A percentile compares a stretch with the other conserved stretches of the same genome.
These are phyloP conservation scores for Hebeloma cylindrosporum DNA, from an alignment of 768 basidiomycete genomes.

Conservation along the genomic window DNA sequence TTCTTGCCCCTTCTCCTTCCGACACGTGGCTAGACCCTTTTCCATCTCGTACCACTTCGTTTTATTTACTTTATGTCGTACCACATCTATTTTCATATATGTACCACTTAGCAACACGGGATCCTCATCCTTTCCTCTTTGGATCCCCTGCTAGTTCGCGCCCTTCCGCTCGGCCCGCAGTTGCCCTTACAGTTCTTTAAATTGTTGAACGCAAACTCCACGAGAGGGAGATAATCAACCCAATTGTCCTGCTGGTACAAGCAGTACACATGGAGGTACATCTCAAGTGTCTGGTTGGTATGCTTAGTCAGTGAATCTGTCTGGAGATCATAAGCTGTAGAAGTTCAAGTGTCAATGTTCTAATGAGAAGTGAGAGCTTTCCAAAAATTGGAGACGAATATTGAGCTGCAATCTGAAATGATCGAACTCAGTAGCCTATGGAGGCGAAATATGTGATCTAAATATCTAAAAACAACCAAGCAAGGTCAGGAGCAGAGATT, in stretches of 20 bases:
- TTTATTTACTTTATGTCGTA: too few species aligned
- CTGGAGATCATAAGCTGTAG: conserved; percentile 22
- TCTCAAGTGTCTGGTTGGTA: conserved; percentile 38
- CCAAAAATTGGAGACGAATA: conserved; percentile 35
- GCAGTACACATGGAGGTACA: conserved; percentile 35
- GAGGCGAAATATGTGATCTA: conserved; percentile 33
- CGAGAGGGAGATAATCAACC: conserved; percentile 38
- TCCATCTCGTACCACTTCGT: too few species aligned
- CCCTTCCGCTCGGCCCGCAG: too few species aligned
- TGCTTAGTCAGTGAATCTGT: conserved; percentile 27
- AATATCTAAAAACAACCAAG: conserved; percentile 33
- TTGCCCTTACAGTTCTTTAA: conserved; percentile 24
- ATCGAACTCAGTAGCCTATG: conserved; percentile 36
- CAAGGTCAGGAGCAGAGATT: conserved; percentile 30
- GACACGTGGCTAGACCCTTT: too few species aligned
- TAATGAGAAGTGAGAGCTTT: conserved; percentile 12
- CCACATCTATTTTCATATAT: too few species aligned
- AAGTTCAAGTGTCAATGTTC: conserved; percentile 12
- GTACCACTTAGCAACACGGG: too few species aligned
- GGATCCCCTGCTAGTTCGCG: too few species aligned
- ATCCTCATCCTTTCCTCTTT: too few species aligned
- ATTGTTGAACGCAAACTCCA: conserved; percentile 45
- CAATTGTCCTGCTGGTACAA: conserved; percentile 44
- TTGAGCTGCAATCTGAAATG: conserved; percentile 32
- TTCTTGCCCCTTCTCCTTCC: too few species aligned